A percentile compares a stretch with the other conserved stretches of the same genome.
These are phyloP conservation scores for Clarireedia hainanense DNA, from an alignment of 2,329 filamentous ascomycete species.

Conservation along the genomic window DNA sequence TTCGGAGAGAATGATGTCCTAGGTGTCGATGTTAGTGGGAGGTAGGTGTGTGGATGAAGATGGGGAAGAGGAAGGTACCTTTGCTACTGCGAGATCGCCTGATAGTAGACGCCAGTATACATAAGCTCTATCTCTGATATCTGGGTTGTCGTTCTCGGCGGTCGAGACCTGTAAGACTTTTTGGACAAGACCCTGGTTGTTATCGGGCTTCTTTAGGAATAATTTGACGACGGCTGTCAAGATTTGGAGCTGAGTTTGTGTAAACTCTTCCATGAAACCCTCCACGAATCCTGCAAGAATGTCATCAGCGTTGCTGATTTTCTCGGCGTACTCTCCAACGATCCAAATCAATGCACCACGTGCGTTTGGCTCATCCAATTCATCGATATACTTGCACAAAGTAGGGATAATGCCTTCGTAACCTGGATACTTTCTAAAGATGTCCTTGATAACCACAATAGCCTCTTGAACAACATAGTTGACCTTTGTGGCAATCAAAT, in stretches of 20 bases:
- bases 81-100: conserved; percentile 82
- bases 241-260: conserved; percentile 97
- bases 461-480: conserved; percentile 99
- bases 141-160: conserved; percentile 92
- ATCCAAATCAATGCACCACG: conserved; percentile 95
- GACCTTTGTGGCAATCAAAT: conserved; percentile 94
- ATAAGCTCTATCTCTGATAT: conserved; percentile 93
- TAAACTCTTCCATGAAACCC: conserved; percentile 91
- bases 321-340: conserved; percentile 97
- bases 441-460: conserved; percentile 98
- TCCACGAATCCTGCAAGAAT: conserved; percentile 90
- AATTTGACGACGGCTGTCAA: conserved; percentile 95
- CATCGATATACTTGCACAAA: conserved; percentile 92
- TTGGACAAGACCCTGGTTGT: conserved; percentile 83
- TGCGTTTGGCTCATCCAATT: conserved; percentile 88
- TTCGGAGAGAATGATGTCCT: conserved; percentile 84
- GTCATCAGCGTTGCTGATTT: conserved; percentile 97
- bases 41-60: conserved; percentile 20
- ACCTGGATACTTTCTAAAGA: conserved; percentile 92
- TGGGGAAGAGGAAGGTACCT: conserved; percentile 41
- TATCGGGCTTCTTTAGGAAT: conserved; percentile 93
- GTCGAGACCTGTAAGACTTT: conserved; percentile 91
- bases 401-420: conserved; percentile 98
- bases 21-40: not conserved
- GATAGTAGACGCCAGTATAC: conserved; percentile 97